Base-by-base conservation (phyloP, 306 rosid genomes). In the Luffa acutangula region DNA sequence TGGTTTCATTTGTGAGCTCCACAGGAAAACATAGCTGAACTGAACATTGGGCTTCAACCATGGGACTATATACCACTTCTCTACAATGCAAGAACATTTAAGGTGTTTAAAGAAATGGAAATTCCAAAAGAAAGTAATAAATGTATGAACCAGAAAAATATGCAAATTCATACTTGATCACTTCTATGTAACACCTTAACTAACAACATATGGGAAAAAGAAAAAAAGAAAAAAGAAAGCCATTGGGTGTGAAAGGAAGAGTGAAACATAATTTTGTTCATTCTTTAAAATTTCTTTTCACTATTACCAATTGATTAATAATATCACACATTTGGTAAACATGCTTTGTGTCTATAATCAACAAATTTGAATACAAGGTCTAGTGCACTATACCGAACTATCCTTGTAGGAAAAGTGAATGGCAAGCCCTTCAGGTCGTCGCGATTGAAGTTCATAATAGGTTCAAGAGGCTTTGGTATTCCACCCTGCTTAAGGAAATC, bases 11-110 rank as follows among this genome's bases (percentile, higher is more conserved):
- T 85, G 85, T 89, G 85, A 94, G 89, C 87, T 88, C 92, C 76
- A 92, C 95, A 13, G 97, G 98, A 81, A 94, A 91, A 84, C 97
- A 92, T 78, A 94, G 82, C 89, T 91, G 97, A 83, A 94, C 98
- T 25, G 93, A 89, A 87, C 98, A 91, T 71, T 92, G 98, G 76
- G 84, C 98, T 91, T 94, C 97, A 80, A 94, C 98, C 98, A 94
- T 94, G 49, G 95, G 97, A 86, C 98, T 91, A 80, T 87, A 84
- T 43, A 94, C 98, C 79, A 88, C 89, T 86, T 92, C 97, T 86
- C 98, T 94, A 84, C 87, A 88, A 41, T 41, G 51, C 74, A 66
- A 83, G 78, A 79, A 86, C 65, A 85, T 65, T 77, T 37, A 63
- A 81, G 75, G 36, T 45, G 82, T 84, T 82, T 87, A 81, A 80